Evolutionary conservation across 768 basidiomycete species (phyloP).

Genomic region (Agrocybe chaxingu): DNA sequence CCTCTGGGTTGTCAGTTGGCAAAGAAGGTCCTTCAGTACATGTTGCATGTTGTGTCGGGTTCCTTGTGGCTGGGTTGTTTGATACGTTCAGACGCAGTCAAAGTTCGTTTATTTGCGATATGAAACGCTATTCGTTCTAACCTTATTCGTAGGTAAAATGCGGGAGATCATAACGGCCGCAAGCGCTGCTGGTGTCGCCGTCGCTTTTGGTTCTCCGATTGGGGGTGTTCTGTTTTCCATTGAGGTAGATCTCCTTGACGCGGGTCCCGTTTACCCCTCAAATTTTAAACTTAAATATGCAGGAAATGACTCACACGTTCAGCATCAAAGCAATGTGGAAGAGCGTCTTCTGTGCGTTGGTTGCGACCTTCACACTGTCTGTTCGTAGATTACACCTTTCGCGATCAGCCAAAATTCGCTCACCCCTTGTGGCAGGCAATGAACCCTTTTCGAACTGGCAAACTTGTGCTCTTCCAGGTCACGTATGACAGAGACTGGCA

Average conservation of each 20-base stretch:
- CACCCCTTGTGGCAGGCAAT: constrained; percentile 61
- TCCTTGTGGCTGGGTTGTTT: constrained; percentile 84
- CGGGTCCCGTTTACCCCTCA: neutral
- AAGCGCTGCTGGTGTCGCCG: constrained; percentile 96
- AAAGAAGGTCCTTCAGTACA: constrained; percentile 99
- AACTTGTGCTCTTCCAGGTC: constrained; percentile 96
- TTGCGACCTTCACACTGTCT: constrained; percentile 93
- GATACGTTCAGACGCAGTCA: constrained; percentile 82
- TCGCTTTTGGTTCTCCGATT: constrained; percentile 97
- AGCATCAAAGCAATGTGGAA: constrained; percentile 99
- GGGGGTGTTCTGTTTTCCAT: constrained; percentile 98
- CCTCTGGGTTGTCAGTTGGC: constrained; percentile 93
- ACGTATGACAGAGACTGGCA: constrained; percentile 99
- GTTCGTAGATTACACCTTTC: constrained; percentile 46
- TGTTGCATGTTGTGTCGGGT: constrained; percentile 92
- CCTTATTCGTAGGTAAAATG: constrained; percentile 56
- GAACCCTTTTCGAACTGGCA: constrained; percentile 98
- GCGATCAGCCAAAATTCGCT: neutral
- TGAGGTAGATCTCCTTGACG: constrained; percentile 51
- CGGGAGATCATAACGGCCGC: constrained; percentile 92
- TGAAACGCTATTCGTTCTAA: constrained; percentile 2
- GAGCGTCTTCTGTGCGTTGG: constrained; percentile 94
- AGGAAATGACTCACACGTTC: constrained; percentile 99
- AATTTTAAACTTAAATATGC: neutral
- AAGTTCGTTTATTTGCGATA: constrained; percentile 45